Conservation (phyloP, 169 alveolate genomes). For the Plasmodium berghei region DNA sequence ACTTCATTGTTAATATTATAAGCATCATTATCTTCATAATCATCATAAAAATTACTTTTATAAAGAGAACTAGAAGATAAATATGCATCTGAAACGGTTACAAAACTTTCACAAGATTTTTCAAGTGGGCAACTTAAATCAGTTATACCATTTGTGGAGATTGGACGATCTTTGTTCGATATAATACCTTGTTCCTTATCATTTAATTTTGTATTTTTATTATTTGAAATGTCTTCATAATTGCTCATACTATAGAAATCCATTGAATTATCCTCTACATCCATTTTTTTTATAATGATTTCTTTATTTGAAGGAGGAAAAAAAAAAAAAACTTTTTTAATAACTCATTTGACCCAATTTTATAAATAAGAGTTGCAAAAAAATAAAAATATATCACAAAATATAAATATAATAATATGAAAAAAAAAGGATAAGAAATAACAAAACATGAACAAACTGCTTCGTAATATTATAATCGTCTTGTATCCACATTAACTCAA, state of each 20-base stretch:
- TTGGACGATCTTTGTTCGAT: constrained; percentile 2
- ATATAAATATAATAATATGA: too few species aligned
- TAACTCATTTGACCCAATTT: constrained; percentile 19
- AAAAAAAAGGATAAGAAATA: too few species aligned
- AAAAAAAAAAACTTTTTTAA: neutral
- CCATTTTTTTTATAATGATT: constrained; percentile 21
- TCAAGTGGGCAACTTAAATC: neutral
- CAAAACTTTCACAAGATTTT: constrained; percentile 47
- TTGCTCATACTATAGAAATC: constrained; percentile 21
- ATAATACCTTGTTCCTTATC: neutral
- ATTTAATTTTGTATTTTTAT: constrained; percentile 15
- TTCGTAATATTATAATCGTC: too few species aligned
- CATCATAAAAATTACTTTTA: constrained; percentile 23
- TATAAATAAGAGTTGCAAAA: neutral
- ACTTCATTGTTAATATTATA: constrained; percentile 6
- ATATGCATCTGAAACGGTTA: constrained; percentile 57
- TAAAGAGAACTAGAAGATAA: constrained; percentile 50
- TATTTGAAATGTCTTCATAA: constrained; percentile 39
- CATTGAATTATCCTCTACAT: constrained; percentile 54
- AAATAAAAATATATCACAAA: too few species aligned
- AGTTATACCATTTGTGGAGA: neutral
- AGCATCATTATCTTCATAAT: constrained; percentile 13
- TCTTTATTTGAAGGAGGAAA: constrained; percentile 7
- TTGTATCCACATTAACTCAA: too few species aligned
- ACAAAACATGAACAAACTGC: too few species aligned